Evolutionary conservation across 257 asterid genomes (phyloP), one percentile per base, ranked within the genome.

Genomic region (Plectranthus barbatus): DNA sequence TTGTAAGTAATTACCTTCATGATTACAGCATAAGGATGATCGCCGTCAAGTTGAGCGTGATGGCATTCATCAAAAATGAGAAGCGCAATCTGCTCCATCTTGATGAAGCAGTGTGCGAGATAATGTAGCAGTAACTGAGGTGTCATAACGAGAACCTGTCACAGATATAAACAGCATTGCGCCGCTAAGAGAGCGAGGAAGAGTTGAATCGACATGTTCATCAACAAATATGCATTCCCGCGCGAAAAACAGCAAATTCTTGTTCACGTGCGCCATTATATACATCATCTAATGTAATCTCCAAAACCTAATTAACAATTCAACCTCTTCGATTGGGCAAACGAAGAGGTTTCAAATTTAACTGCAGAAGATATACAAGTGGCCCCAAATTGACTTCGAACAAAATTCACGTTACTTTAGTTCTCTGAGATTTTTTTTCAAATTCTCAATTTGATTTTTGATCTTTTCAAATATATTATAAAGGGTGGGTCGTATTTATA

Each of bases 21-120:
- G 66, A 88, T 88, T 77, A 82, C 88, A 49, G 96, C 86, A 74
- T 88, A 88, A 60, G 90, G 95, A 76, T 88, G 96, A 79, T 76
- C 63, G 72, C 87, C 80, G 62, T 79, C 95, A 42, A 74, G 69
- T 75, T 88, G 96, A 23, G 95, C 96, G 65, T 86, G 70, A 64
- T 88, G 96, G 59, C 96, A 88, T 74, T 88, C 96, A 55, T 88
- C 96, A 79, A 88, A 88, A 59, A 88, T 88, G 70, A 88, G 77
- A 64, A 88, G 91, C 12, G 95, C 83, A 52, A 88, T 80, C 68
- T 56, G 62, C 74, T 88, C 96, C 64, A 88, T 82, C 76, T 73
- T 86, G 48, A 88, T 80, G 69, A 75, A 82, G 83, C 93, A 80
- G 75, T 88, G 96, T 47, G 88, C 77, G 6, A 88, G 82, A 76